A percentile compares a stretch with the other conserved stretches of the same genome.
Evolutionary conservation across 345 rosid genomes (phyloP).

Genomic region (Mercurialis annua): DNA sequence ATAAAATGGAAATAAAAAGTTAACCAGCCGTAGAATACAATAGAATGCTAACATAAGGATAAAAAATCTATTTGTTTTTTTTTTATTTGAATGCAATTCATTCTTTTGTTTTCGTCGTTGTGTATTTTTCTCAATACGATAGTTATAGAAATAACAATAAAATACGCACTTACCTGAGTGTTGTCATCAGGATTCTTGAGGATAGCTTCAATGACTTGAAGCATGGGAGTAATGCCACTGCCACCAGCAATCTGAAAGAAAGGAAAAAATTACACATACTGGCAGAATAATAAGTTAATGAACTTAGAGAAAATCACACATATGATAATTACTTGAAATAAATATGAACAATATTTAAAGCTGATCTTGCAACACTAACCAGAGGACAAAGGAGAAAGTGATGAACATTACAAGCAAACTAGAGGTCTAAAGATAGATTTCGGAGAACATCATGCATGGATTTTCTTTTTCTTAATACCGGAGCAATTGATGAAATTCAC

Average conservation of each 20-base stretch:
- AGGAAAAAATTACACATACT: conserved; percentile 8
- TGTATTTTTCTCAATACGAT: too few species aligned
- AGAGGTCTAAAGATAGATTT: background rate
- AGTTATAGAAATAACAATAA: conserved; percentile 11
- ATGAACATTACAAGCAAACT: background rate
- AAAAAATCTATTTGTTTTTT: too few species aligned
- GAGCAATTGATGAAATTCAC: background rate
- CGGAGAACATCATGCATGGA: background rate
- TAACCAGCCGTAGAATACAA: background rate
- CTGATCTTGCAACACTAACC: background rate
- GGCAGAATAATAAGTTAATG: background rate
- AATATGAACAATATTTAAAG: background rate
- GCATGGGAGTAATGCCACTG: conserved; percentile 95
- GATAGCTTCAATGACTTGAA: conserved; percentile 88
- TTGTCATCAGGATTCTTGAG: conserved; percentile 86
- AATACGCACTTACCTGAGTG: conserved; percentile 58
- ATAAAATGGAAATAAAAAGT: background rate
- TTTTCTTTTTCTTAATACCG: background rate
- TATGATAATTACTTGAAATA: background rate
- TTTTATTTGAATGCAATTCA: too few species aligned
- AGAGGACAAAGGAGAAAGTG: background rate
- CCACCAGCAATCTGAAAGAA: conserved; percentile 83
- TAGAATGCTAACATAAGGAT: background rate
- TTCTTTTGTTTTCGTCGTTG: too few species aligned
- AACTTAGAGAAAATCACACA: background rate